Evolutionary conservation across 108 stramenopile species (phyloP).

Genomic region (Poteriospumella lacustris): DNA sequence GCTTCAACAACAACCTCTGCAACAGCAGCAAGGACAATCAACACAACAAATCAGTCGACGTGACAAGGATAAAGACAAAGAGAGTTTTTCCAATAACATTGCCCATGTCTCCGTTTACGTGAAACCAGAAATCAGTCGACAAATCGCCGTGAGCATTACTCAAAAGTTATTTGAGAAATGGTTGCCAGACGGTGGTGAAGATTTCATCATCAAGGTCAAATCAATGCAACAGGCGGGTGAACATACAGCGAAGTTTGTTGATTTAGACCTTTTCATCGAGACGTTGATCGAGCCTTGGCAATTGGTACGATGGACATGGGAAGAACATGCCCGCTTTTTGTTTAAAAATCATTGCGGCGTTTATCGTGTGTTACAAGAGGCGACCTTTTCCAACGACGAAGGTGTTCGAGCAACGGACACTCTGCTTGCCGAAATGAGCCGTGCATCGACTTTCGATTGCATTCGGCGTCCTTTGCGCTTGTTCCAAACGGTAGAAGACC

Average conservation of each 20-base stretch:
- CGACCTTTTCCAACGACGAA: conserved; percentile 19
- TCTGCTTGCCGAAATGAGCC: not conserved
- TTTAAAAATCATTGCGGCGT: not conserved
- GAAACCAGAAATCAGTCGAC: not conserved
- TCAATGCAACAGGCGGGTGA: not conserved
- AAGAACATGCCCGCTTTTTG: conserved; percentile 1
- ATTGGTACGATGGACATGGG: not conserved
- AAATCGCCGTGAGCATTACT: not conserved
- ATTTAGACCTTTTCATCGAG: conserved; percentile 17
- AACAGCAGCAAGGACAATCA: too few relatives aligned
- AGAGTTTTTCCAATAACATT: too few relatives aligned
- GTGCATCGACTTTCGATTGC: not conserved
- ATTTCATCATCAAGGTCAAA: conserved; percentile 1
- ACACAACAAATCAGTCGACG: too few relatives aligned
- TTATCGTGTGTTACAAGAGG: conserved; percentile 24
- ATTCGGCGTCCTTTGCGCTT: not conserved
- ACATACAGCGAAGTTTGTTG: not conserved
- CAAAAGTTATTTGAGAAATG: conserved; percentile 24
- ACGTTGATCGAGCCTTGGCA: conserved; percentile 15
- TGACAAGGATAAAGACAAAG: too few relatives aligned
- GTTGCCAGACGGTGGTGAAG: conserved; percentile 24
- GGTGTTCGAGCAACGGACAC: not conserved
- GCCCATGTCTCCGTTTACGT: too few relatives aligned
- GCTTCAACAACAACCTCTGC: too few relatives aligned
- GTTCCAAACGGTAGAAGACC: not conserved